These are phyloP conservation scores for Lepidium sativum DNA, from an alignment of 345 rosid genomes.

Conservation along the genomic window DNA sequence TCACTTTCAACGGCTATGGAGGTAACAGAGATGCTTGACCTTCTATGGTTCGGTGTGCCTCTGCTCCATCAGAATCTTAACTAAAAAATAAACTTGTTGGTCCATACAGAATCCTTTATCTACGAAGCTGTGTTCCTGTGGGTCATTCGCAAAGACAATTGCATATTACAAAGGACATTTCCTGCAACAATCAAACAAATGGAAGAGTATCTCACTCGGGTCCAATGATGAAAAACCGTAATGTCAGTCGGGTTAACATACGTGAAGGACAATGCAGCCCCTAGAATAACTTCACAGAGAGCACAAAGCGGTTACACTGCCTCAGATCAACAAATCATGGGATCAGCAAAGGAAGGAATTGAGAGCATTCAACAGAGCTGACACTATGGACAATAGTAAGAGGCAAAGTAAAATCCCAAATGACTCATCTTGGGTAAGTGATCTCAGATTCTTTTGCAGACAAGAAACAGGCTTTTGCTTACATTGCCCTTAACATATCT, in stretches of 20 bases:
- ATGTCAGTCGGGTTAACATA: conserved; percentile 12
- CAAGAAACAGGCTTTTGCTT: background rate
- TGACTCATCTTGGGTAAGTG: conserved; percentile 26
- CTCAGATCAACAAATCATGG: background rate
- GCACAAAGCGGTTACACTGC: conserved; percentile 7
- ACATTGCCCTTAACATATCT: background rate
- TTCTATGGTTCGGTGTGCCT: conserved; percentile 25
- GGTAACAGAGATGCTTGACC: conserved; percentile 22
- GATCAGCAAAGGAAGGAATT: conserved; percentile 11
- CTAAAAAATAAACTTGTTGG: conserved; percentile 14
- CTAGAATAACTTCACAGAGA: conserved; percentile 12
- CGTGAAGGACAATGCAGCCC: conserved; percentile 11
- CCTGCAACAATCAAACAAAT: background rate
- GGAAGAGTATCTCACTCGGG: conserved; percentile 24
- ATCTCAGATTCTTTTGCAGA: background rate
- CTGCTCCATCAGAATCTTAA: conserved; percentile 3
- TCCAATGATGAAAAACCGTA: conserved; percentile 24
- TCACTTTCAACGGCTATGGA: conserved; percentile 11
- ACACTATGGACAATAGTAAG: conserved; percentile 22
- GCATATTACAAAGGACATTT: conserved; percentile 18
- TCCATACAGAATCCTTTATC: conserved; percentile 27
- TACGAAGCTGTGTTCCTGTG: conserved; percentile 3
- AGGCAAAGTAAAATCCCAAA: conserved; percentile 25
- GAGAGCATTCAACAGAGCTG: conserved; percentile 25
- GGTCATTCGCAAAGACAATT: conserved; percentile 23